Evolutionary conservation across 768 basidiomycete species (phyloP).

Genomic region (Stropharia rugosoannulata): DNA sequence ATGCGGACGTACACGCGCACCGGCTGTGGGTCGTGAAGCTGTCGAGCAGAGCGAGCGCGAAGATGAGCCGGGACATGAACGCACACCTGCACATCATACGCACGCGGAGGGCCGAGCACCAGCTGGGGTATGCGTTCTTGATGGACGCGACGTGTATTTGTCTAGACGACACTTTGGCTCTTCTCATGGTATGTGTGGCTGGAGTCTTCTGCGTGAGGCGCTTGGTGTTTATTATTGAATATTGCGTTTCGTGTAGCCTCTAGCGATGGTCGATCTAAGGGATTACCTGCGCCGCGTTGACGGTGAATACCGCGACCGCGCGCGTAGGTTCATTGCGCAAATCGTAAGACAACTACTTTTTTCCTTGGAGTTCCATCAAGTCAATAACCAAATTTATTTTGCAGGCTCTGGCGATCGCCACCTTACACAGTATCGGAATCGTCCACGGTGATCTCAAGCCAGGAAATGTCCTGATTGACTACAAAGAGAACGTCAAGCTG

Average conservation of each 20-base stretch:
- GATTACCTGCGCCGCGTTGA: background rate
- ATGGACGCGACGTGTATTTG: background rate
- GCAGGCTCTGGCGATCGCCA: slow-evolving; percentile 11
- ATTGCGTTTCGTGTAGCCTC: background rate
- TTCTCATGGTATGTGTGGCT: background rate
- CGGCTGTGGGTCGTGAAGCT: too few species aligned
- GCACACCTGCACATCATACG: too few species aligned
- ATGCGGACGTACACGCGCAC: too few species aligned
- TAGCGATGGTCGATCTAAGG: background rate
- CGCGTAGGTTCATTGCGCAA: background rate
- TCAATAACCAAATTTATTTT: background rate
- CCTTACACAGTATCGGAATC: slow-evolving; percentile 15
- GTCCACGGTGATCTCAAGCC: slow-evolving; percentile 19
- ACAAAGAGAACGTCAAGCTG: slow-evolving; percentile 11
- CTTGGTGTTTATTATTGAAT: background rate
- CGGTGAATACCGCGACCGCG: background rate
- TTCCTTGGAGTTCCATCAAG: background rate
- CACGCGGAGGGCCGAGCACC: background rate
- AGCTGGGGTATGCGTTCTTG: background rate
- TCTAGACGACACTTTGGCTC: background rate
- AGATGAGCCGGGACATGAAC: too few species aligned
- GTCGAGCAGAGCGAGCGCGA: too few species aligned
- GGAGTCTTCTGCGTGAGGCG: background rate
- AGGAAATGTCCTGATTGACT: slow-evolving; percentile 16
- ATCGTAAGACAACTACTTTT: background rate